phyloP scores from a whole-genome alignment of 2,329 filamentous ascomycete species.

The Fusarium buharicum region DNA sequence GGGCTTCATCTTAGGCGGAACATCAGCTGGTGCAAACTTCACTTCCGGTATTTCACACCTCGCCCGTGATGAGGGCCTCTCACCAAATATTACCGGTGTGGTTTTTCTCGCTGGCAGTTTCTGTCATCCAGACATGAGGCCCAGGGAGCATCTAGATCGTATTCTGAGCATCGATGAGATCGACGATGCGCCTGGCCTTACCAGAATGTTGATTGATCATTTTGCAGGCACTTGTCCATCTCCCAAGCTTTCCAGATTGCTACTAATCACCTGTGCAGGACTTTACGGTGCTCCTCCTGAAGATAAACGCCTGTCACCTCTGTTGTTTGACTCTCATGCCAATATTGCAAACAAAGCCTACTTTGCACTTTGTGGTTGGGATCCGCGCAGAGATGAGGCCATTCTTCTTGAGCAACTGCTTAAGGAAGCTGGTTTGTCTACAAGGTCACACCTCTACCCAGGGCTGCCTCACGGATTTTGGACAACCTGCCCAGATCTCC shows the following conservation, averaged over 20 bases:
- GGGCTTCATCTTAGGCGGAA: constrained; percentile 62
- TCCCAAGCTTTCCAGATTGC: fast-evolving
- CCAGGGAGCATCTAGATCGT: constrained; percentile 50
- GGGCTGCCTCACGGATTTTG: constrained; percentile 56
- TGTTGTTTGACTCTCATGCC: constrained; percentile 49
- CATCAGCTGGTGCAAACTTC: constrained; percentile 63
- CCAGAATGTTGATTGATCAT: constrained; percentile 51
- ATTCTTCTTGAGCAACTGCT: constrained; percentile 57
- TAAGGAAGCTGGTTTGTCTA: constrained; percentile 47
- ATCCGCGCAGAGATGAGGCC: constrained; percentile 61
- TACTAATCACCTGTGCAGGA: constrained; percentile 19
- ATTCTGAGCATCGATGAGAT: constrained; percentile 53
- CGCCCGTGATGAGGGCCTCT: constrained; percentile 50
- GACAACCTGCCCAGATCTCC: constrained; percentile 52
- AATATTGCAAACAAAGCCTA: constrained; percentile 50
- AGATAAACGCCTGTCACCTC: constrained; percentile 54
- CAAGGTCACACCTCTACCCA: constrained; percentile 54
- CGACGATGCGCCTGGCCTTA: constrained; percentile 48
- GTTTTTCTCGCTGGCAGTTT: constrained; percentile 59
- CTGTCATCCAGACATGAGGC: constrained; percentile 53
- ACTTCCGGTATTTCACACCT: constrained; percentile 58
- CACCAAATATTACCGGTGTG: constrained; percentile 56
- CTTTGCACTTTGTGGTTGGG: constrained; percentile 60
- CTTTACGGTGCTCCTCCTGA: constrained; percentile 44
- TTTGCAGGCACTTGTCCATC: constrained; percentile 43